Base-by-base conservation (phyloP, 2,329 filamentous ascomycete genomes). In the Leptographium wingfieldii region DNA sequence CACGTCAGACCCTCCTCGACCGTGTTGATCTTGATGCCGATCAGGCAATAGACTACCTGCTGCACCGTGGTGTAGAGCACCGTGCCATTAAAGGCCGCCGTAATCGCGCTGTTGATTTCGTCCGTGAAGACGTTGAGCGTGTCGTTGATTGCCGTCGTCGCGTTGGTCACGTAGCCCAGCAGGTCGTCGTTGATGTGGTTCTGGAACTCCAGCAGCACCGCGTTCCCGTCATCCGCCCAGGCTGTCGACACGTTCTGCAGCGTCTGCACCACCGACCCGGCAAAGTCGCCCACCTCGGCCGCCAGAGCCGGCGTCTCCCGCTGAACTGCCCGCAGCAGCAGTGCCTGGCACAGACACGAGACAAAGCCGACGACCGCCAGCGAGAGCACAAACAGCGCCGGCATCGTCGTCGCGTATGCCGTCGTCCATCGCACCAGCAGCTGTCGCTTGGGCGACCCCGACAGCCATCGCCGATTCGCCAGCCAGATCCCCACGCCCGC, bases 1-100 rank as follows among this genome's bases (percentile, higher is more conserved):
- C 92, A 99, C 0, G 89, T 95, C n/a, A 97, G 79, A 14, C 88
- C 94, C 68, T 88, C 86, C 71, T 97, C 84, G 65, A 99, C 83
- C 27, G 85, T 82, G 65, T 88, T 84, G 63, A 97, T 80, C 76
- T 97, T 97, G 68, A 95, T 79, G 9, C 86, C 84, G 64, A 97
- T 83, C n/a, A 97, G 78, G 69, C 94, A 97, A 69, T 89, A 82
- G 63, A 96, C 80, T 40, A 96, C 83, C 52, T 89, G 86, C 67
- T 84, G 79, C 67, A 96, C 85, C 0, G 91, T 88, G 33, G 86
- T 82, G 65, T 90, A 81, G 52, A 96, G 84, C 51, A 92, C 74
- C 0, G 92, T 96, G 55, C 84, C 85, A 57, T 90, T 89, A 70
- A 97, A 96, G 3, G 87, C 89, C 0, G 74, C 75, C 65, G 90